Evolutionary conservation across 2,329 filamentous ascomycete genomes (phyloP).

Genomic region (Aspergillus oerlinghausenensis): DNA sequence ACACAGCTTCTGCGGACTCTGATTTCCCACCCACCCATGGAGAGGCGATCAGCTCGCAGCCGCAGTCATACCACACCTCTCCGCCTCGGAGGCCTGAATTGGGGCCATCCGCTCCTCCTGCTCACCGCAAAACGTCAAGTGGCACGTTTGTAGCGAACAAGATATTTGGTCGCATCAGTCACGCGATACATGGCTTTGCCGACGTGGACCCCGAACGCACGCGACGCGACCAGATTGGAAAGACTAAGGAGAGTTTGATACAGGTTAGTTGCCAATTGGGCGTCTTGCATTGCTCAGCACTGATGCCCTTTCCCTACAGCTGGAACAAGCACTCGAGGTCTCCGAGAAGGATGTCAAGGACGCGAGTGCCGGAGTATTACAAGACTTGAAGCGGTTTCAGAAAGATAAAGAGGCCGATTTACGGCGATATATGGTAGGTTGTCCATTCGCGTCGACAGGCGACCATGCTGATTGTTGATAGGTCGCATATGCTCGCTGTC

Average conservation of each 20-base stretch:
- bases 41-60: slow-evolving; percentile 56
- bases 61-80: slow-evolving; percentile 71
- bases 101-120: slow-evolving; percentile 32
- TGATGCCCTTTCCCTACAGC: slow-evolving; percentile 44
- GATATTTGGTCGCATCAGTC: slow-evolving; percentile 90
- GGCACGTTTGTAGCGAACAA: slow-evolving; percentile 88
- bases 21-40: slow-evolving; percentile 90
- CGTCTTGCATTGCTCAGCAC: background rate
- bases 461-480: slow-evolving; percentile 33
- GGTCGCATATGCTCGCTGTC: slow-evolving; percentile 88
- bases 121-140: slow-evolving; percentile 75
- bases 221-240: slow-evolving; percentile 86
- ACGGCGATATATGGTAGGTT: slow-evolving; percentile 86
- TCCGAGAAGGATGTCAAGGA: slow-evolving; percentile 90
- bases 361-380: slow-evolving; percentile 80
- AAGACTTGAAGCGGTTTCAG: slow-evolving; percentile 90
- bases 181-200: slow-evolving; percentile 92
- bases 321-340: slow-evolving; percentile 86
- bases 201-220: slow-evolving; percentile 94
- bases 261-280: slow-evolving; percentile 39
- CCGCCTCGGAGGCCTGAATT: slow-evolving; percentile 39
- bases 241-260: slow-evolving; percentile 81
- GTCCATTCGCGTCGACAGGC: background rate
- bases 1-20: slow-evolving; percentile 87
- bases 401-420: slow-evolving; percentile 92